Evolutionary conservation across 192 early-diverging fungal genomes (phyloP), one percentile per base, ranked within the genome.

Genomic region (Coemansia sp.): DNA sequence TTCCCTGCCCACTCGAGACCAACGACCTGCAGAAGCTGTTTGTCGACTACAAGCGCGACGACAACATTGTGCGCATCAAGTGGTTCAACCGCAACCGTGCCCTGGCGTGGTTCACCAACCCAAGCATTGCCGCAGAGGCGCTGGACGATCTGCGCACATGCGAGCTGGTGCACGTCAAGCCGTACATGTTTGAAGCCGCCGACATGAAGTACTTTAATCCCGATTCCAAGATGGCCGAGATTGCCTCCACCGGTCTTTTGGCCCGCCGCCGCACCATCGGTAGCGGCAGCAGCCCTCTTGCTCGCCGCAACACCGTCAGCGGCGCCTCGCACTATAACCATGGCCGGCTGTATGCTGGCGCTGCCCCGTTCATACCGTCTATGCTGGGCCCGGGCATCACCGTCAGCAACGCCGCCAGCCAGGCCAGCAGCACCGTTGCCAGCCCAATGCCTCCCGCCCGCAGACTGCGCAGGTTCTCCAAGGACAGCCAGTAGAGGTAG

Each of bases 11-110:
- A 23, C 54, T 76, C 22, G 73, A 70, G 51, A 76, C 73, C 26
- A 59, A 61, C 9, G 73, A 76, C 40, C 46, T 76, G 41, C 73
- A 76, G 33, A 54, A 61, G 37, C 58, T 69, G 37, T 65, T 76
- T 47, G 51, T 38, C 11, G 54, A 38, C 23, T 56, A 76, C 67
- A 76, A 69, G 61, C 57, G 55, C 55, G 63, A 57, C 30, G 67
- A 77, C 62, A 77, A 70, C 67, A 77, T 77, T 32, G 67, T 69
- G n/a, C 48, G 73, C 41, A 77, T 77, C 56, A 69, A 70, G 54
- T 77, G 73, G 73, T 77, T 77, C 52, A 77, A 77, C 63, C 61
- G 67, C 42, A 77, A 70, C 67, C 61, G 67, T 25, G 73, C 73
- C 5, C 32, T 77, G 29, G 73, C 73, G 15, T 77, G 73, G 73